These are phyloP conservation scores for Coemansia sp. DNA, from an alignment of 192 early-diverging fungal species.

Conservation along the genomic window DNA sequence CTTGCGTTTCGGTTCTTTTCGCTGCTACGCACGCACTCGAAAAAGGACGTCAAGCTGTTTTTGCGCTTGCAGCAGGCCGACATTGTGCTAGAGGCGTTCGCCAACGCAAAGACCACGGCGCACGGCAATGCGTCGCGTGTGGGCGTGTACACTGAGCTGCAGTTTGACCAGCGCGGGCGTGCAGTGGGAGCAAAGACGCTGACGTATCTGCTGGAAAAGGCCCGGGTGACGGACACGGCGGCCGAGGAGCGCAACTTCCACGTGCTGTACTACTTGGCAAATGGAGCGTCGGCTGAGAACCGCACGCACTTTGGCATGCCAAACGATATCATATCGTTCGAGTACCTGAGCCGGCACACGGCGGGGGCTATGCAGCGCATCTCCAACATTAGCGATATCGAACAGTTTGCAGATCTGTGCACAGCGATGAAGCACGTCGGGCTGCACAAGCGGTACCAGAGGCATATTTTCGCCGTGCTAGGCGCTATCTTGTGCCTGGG, in stretches of 20 bases:
- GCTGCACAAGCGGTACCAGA: conserved; percentile 76
- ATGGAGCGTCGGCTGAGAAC: conserved; percentile 80
- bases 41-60: conserved; percentile 71
- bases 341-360: conserved; percentile 60
- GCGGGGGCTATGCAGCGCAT: conserved; percentile 59
- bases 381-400: conserved; percentile 62
- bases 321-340: conserved; percentile 31
- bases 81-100: conserved; percentile 84
- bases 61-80: conserved; percentile 68
- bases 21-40: conserved; percentile 70
- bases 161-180: conserved; percentile 88
- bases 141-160: conserved; percentile 84
- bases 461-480: conserved; percentile 82
- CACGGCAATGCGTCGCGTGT: conserved; percentile 85
- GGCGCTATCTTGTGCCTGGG: conserved; percentile 87
- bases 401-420: conserved; percentile 69
- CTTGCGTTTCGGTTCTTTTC: conserved; percentile 66
- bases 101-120: conserved; percentile 73
- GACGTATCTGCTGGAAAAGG: conserved; percentile 88
- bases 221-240: conserved; percentile 69
- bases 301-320: conserved; percentile 60
- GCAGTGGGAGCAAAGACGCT: conserved; percentile 84
- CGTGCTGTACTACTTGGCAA: conserved; percentile 93
- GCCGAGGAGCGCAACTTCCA: conserved; percentile 85
- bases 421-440: conserved; percentile 85